phyloP scores from a whole-genome alignment of 495 filamentous ascomycete species.

The Parathielavia appendiculata region DNA sequence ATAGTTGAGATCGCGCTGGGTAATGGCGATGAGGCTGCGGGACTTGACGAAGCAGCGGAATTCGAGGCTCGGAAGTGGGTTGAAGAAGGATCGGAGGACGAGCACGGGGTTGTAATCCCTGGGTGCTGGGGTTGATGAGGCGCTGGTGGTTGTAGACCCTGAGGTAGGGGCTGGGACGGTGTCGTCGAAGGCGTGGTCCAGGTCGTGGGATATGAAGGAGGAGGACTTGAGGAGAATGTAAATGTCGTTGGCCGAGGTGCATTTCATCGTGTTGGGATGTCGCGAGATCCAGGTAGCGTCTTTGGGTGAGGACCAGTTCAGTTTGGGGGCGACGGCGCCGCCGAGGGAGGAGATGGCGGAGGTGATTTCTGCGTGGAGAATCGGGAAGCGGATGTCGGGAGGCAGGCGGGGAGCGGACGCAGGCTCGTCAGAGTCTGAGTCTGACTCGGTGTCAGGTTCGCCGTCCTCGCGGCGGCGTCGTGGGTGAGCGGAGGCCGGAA shows the following conservation, averaged over 20 bases:
- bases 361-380: slow-evolving; percentile 71
- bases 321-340: slow-evolving; percentile 79
- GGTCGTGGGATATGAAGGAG: slow-evolving; percentile 88
- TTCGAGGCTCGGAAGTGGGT: slow-evolving; percentile 82
- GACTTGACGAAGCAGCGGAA: slow-evolving; percentile 91
- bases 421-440: slow-evolving; percentile 26
- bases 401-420: slow-evolving; percentile 29
- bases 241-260: slow-evolving; percentile 78
- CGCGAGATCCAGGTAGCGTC: slow-evolving; percentile 94
- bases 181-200: slow-evolving; percentile 87
- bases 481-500: slow-evolving; percentile 28
- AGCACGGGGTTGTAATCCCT: slow-evolving; percentile 47
- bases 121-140: too few species aligned
- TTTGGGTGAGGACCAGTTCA: slow-evolving; percentile 97
- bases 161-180: slow-evolving; percentile 44
- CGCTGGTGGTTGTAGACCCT: neutral
- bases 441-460: slow-evolving; percentile 23
- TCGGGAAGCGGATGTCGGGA: slow-evolving; percentile 49
- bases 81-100: slow-evolving; percentile 79
- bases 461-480: slow-evolving; percentile 27
- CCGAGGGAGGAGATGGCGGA: slow-evolving; percentile 70
- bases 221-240: slow-evolving; percentile 90
- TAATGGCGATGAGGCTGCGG: slow-evolving; percentile 71
- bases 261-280: slow-evolving; percentile 82
- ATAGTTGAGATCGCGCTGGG: slow-evolving; percentile 84